phyloP scores from a whole-genome alignment of 169 alveolate genomes.

The Eimeria necatrix region DNA sequence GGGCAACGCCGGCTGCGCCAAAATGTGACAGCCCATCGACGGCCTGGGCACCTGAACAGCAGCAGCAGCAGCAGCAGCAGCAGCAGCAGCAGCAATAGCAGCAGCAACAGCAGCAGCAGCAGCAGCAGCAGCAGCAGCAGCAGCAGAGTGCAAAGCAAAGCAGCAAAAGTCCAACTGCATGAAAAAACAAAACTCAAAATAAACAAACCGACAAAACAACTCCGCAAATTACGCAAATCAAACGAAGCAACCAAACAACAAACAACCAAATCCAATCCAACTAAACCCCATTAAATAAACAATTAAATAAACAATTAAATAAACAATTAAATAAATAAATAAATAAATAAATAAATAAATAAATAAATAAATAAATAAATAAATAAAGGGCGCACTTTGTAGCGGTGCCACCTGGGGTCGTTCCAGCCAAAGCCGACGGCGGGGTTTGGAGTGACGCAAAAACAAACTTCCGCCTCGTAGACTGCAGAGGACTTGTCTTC shows the following conservation, averaged over 20 bases:
- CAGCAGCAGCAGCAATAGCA: neutral
- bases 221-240: too few species aligned
- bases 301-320: too few species aligned
- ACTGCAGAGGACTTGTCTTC: constrained; percentile 84
- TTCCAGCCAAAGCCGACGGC: constrained; percentile 85
- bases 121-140: neutral
- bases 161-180: too few species aligned
- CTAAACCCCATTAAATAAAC: too few species aligned
- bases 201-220: too few species aligned
- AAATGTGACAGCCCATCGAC: constrained; percentile 42
- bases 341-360: too few species aligned
- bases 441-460: constrained; percentile 85
- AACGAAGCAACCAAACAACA: too few species aligned
- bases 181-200: too few species aligned
- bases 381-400: constrained; percentile 6
- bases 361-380: neutral
- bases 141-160: neutral
- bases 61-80: constrained; percentile 4
- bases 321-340: too few species aligned
- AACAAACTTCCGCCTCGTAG: constrained; percentile 85
- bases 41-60: constrained; percentile 27
- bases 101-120: neutral
- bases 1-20: neutral
- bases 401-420: constrained; percentile 83
- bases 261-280: too few species aligned